Evolutionary conservation across 306 rosid genomes (phyloP).

Genomic region (Dryas alaskensis): DNA sequence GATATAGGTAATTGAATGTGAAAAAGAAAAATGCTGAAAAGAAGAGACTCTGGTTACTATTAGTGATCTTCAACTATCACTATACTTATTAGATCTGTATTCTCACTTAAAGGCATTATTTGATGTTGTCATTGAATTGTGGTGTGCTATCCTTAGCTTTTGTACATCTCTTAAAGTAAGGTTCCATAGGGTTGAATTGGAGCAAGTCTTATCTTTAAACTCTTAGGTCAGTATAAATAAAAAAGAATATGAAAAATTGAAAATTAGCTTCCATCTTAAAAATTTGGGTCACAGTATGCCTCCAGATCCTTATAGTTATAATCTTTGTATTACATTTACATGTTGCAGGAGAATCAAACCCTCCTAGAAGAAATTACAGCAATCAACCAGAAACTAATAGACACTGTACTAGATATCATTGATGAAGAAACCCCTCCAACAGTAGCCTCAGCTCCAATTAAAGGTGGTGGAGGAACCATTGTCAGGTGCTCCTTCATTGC

Average conservation of each 20-base stretch:
- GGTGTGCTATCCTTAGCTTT: background rate
- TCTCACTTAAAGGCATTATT: background rate
- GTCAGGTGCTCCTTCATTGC: slow-evolving; percentile 79
- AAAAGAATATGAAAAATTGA: background rate
- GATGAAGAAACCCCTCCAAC: slow-evolving; percentile 62
- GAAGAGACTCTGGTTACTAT: too few species aligned
- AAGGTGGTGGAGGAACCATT: slow-evolving; percentile 64
- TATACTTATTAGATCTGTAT: too few species aligned
- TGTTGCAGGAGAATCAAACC: slow-evolving; percentile 63
- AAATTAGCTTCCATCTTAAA: background rate
- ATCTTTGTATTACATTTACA: slow-evolving; percentile 13
- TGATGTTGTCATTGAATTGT: background rate
- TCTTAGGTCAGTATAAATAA: background rate
- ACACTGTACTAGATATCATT: slow-evolving; percentile 67
- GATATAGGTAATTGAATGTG: too few species aligned
- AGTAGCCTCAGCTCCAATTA: slow-evolving; percentile 47
- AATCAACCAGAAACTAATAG: slow-evolving; percentile 72
- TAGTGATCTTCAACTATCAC: too few species aligned
- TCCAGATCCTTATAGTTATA: slow-evolving; percentile 5
- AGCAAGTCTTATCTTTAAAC: background rate
- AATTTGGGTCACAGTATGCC: background rate
- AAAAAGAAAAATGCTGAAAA: too few species aligned
- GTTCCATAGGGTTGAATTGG: background rate
- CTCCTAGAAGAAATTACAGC: slow-evolving; percentile 79
- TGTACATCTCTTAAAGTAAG: background rate